Conservation (phyloP, 2,329 filamentous ascomycete genomes). For the Cordyceps tenuipes region DNA sequence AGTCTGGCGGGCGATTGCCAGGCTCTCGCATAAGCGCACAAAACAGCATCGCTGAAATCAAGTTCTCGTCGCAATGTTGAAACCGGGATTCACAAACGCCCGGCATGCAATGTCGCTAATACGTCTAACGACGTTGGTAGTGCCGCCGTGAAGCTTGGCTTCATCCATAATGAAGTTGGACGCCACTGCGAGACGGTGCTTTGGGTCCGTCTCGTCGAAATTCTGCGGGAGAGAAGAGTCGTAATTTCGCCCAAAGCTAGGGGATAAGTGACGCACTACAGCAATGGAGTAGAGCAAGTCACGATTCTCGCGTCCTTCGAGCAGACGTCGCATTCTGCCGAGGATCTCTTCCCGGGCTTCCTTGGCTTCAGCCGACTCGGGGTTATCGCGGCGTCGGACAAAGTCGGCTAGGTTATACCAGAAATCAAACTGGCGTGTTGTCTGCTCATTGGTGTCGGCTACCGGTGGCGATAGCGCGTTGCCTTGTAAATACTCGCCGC, state of each 20-base stretch:
- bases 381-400: constrained; percentile 50
- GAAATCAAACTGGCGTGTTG: constrained; percentile 63
- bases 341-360: constrained; percentile 59
- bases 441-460: constrained; percentile 43
- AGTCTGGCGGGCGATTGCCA: background rate
- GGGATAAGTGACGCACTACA: constrained; percentile 66
- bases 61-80: constrained; percentile 32
- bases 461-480: constrained; percentile 49
- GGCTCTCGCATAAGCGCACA: background rate
- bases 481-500: constrained; percentile 54
- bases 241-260: constrained; percentile 52
- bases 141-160: constrained; percentile 55
- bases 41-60: constrained; percentile 11
- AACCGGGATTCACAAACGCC: constrained; percentile 47
- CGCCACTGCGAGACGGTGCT: constrained; percentile 59
- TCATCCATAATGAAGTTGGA: constrained; percentile 62
- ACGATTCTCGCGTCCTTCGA: constrained; percentile 76
- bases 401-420: constrained; percentile 71
- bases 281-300: constrained; percentile 88
- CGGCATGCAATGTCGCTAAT: constrained; percentile 58
- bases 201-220: constrained; percentile 57
- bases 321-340: constrained; percentile 55
- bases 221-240: constrained; percentile 48
- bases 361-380: constrained; percentile 32
- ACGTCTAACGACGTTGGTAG: constrained; percentile 64